phyloP scores from a whole-genome alignment of 371 early-diverging fungal genomes.

The Mucor sp. region DNA sequence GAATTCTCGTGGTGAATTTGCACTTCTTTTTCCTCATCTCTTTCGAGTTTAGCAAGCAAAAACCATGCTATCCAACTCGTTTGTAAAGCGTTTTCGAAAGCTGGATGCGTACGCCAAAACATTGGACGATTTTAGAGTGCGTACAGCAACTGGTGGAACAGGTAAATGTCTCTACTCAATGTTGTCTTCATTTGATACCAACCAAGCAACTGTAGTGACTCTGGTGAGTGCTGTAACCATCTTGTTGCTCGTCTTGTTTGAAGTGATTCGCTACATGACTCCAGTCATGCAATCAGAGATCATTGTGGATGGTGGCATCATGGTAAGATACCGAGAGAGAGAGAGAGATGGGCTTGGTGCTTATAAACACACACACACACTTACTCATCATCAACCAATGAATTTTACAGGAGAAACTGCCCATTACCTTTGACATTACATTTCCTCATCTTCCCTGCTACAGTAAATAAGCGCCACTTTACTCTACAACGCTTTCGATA shows the following conservation, averaged over 20 bases:
- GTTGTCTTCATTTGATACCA: neutral
- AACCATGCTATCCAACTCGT: conserved; percentile 38
- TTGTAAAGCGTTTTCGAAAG: conserved; percentile 57
- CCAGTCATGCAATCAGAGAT: conserved; percentile 73
- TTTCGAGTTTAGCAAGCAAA: neutral
- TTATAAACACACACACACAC: too few relatives aligned
- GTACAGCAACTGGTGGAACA: conserved; percentile 86
- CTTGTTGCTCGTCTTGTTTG: conserved; percentile 71
- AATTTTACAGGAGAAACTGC: conserved; percentile 71
- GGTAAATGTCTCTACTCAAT: conserved; percentile 53
- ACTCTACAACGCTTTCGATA: too few relatives aligned
- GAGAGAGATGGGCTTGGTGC: neutral
- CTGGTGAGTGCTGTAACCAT: conserved; percentile 74
- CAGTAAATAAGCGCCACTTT: conserved; percentile 45
- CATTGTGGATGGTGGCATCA: conserved; percentile 82
- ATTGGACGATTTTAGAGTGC: conserved; percentile 91
- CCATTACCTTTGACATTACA: conserved; percentile 85
- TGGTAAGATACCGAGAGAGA: conserved; percentile 30
- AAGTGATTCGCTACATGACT: conserved; percentile 75
- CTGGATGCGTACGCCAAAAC: conserved; percentile 98
- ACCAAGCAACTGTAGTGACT: conserved; percentile 60
- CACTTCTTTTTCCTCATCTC: neutral
- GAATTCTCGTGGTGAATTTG: neutral
- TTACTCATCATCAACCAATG: neutral
- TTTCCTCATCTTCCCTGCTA: conserved; percentile 91